These are phyloP conservation scores for Botrytis porri DNA, from an alignment of 2,329 filamentous ascomycete species.

Conservation along the genomic window DNA sequence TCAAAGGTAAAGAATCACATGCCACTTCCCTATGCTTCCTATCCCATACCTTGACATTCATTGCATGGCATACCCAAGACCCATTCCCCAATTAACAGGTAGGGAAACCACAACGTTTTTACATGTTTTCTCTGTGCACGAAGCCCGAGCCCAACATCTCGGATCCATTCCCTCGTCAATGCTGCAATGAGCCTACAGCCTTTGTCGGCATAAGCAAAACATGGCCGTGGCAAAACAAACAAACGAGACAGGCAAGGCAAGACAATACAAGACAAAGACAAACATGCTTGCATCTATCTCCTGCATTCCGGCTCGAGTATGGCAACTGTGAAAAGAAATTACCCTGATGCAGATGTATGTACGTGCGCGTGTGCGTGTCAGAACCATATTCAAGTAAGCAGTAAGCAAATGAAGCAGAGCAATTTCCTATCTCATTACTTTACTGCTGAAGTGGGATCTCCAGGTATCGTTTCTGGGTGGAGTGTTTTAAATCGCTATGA, in stretches of 20 bases:
- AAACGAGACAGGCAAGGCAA: not conserved
- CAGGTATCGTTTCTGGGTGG: not conserved
- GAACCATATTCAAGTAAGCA: slow-evolving; percentile 16
- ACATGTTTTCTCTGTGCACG: slow-evolving; percentile 1
- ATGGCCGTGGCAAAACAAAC: slow-evolving; percentile 1
- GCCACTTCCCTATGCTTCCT: slow-evolving; percentile 10
- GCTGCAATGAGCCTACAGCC: not conserved
- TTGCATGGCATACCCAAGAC: not conserved
- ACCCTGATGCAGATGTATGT: slow-evolving; percentile 15
- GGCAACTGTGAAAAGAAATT: not conserved
- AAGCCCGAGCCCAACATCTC: slow-evolving; percentile 7
- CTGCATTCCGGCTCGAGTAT: slow-evolving; percentile 1
- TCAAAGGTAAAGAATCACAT: slow-evolving; percentile 11
- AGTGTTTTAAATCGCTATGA: not conserved
- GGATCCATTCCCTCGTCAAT: not conserved
- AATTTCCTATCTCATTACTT: slow-evolving; percentile 3
- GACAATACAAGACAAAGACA: not conserved
- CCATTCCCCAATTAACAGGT: not conserved
- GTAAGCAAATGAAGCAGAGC: not conserved
- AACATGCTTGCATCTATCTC: slow-evolving; percentile 4
- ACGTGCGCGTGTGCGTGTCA: slow-evolving; percentile 10
- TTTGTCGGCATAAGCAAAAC: slow-evolving; percentile 1
- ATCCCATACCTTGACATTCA: not conserved
- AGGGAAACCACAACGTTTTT: not conserved
- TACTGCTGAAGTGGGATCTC: not conserved